These are phyloP conservation scores for Chaetomium fimeti DNA, from an alignment of 495 filamentous ascomycete genomes.

Conservation along the genomic window DNA sequence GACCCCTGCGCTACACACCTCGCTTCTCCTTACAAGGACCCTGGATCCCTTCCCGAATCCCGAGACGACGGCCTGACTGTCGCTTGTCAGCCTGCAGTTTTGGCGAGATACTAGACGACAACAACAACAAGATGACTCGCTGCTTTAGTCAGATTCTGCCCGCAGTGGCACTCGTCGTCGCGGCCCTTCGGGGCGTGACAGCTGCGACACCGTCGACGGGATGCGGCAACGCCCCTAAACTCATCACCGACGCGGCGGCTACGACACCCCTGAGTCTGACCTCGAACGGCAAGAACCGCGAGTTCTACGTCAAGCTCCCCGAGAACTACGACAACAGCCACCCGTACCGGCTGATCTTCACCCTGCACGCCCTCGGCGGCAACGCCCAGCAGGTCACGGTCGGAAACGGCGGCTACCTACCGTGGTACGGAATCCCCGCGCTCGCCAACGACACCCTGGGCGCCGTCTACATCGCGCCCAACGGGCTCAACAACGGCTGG, in stretches of 20 bases:
- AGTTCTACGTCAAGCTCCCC: constrained; percentile 43
- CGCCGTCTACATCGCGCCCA: constrained; percentile 45
- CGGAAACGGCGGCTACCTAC: constrained; percentile 34
- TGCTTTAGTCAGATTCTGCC: background rate
- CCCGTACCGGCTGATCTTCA: constrained; percentile 46
- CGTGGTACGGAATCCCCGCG: constrained; percentile 43
- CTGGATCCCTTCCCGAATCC: background rate
- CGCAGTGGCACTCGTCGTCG: background rate
- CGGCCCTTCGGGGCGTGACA: background rate
- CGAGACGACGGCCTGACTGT: background rate
- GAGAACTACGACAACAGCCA: constrained; percentile 43
- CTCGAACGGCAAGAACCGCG: constrained; percentile 25
- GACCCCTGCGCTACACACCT: background rate
- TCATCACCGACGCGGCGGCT: constrained; percentile 10
- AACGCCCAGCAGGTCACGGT: constrained; percentile 36
- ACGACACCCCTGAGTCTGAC: constrained; percentile 28
- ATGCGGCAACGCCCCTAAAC: constrained; percentile 20
- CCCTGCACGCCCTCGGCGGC: constrained; percentile 43
- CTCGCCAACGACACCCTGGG: constrained; percentile 35
- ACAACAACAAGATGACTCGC: background rate
- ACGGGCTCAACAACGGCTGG: constrained; percentile 48
- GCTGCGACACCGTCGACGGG: constrained; percentile 16
- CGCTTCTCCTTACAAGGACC: background rate
- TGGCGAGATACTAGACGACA: background rate
- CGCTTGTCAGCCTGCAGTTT: background rate